A percentile compares a stretch with the other conserved stretches of the same genome.
phyloP scores from a whole-genome alignment of 2,329 filamentous ascomycete species.

The Neonectria magnoliae region DNA sequence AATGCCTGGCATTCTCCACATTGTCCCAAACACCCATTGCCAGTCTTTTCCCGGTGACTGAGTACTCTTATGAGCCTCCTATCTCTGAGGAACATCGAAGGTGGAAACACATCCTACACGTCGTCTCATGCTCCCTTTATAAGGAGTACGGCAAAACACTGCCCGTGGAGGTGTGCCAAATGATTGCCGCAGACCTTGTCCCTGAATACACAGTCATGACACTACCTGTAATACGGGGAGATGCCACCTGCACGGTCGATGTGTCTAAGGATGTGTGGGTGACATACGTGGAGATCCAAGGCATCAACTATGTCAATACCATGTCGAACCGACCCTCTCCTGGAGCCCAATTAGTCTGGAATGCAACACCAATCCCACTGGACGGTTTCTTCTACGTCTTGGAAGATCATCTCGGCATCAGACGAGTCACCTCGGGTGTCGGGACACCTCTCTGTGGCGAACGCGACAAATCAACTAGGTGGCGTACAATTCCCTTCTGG shows the following conservation, averaged over 20 bases:
- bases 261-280: constrained; percentile 24
- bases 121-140: not conserved
- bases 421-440: no score
- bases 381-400: no score
- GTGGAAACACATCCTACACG: constrained; percentile 12
- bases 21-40: constrained; percentile 2
- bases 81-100: constrained; percentile 15
- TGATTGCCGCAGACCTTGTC: constrained; percentile 14
- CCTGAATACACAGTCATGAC: constrained; percentile 22
- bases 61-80: constrained; percentile 27
- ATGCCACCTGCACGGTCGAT: constrained; percentile 5
- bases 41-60: constrained; percentile 11
- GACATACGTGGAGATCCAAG: constrained; percentile 21
- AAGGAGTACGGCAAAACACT: constrained; percentile 2
- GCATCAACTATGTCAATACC: constrained; percentile 24
- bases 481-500: constrained; percentile 22
- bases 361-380: no score
- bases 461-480: constrained; percentile 14
- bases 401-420: no score
- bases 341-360: not conserved
- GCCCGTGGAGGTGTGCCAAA: constrained; percentile 19
- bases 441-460: not conserved
- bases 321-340: constrained; percentile 16
- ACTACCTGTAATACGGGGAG: not conserved
- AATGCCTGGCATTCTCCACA: constrained; percentile 19